These are phyloP conservation scores for Panaeolus cyanescens DNA, from an alignment of 768 basidiomycete species.

Conservation along the genomic window DNA sequence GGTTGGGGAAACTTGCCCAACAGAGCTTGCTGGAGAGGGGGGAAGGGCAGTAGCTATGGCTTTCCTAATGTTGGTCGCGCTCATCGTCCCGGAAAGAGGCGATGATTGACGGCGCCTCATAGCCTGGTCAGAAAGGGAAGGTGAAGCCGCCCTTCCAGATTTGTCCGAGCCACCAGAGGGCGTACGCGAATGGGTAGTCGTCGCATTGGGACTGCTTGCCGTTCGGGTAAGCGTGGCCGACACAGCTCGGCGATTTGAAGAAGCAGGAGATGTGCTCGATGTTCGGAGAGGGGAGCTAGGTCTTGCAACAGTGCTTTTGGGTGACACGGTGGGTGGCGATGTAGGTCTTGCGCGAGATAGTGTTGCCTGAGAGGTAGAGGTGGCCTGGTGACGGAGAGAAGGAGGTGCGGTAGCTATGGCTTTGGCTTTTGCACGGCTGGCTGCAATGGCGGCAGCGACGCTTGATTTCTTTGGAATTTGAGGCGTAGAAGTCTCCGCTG, in stretches of 20 bases:
- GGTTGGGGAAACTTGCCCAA: slow-evolving; percentile 30
- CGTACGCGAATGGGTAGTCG: slow-evolving; percentile 39
- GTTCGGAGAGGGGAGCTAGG: slow-evolving; percentile 50
- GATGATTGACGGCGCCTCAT: slow-evolving; percentile 51
- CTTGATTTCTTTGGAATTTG: slow-evolving; percentile 74
- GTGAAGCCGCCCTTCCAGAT: slow-evolving; percentile 34
- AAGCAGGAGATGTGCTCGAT: slow-evolving; percentile 50
- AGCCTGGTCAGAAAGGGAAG: slow-evolving; percentile 39
- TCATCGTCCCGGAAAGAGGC: slow-evolving; percentile 39
- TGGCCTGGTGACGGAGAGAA: slow-evolving; percentile 78
- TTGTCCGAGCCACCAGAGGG: slow-evolving; percentile 36
- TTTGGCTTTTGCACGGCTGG: slow-evolving; percentile 86
- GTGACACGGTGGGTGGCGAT: slow-evolving; percentile 41
- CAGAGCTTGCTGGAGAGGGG: slow-evolving; percentile 36
- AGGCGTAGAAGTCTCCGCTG: slow-evolving; percentile 47
- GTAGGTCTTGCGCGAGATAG: slow-evolving; percentile 43
- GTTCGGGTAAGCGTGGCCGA: slow-evolving; percentile 46
- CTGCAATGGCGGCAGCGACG: slow-evolving; percentile 85
- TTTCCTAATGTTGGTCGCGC: slow-evolving; percentile 38
- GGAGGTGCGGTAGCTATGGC: slow-evolving; percentile 84
- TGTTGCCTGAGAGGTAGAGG: slow-evolving; percentile 64
- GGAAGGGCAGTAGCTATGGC: slow-evolving; percentile 39
- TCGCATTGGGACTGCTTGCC: slow-evolving; percentile 34
- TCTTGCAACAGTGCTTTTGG: slow-evolving; percentile 36
- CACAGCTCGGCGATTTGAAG: slow-evolving; percentile 43